Evolutionary conservation across 371 early-diverging fungal genomes (phyloP).

Genomic region (Mortierella sp.): DNA sequence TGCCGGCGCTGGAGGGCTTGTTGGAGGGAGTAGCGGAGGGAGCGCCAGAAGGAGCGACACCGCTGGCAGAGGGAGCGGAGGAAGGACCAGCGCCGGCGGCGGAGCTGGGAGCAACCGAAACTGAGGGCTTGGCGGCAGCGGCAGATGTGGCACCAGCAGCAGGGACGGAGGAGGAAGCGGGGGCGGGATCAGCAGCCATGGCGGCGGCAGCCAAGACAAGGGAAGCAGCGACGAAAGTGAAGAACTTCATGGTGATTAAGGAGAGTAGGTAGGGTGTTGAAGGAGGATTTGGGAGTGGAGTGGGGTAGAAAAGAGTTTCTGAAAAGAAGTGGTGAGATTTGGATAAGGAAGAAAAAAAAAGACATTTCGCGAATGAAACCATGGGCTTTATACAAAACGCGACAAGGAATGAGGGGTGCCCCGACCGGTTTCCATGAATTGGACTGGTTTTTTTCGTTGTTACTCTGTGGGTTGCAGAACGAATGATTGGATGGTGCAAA

Average conservation of each 20-base stretch:
- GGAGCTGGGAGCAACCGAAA: no score
- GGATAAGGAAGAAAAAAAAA: background rate
- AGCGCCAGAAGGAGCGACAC: background rate
- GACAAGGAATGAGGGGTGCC: no score
- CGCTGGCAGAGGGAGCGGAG: background rate
- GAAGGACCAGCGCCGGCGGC: background rate
- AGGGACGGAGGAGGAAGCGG: background rate
- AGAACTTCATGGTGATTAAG: conserved; percentile 21
- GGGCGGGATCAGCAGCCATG: conserved; percentile 3
- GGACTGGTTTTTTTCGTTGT: no score
- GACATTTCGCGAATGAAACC: background rate
- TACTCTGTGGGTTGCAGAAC: no score
- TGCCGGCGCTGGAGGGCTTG: background rate
- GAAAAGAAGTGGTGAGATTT: background rate
- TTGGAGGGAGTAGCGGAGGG: background rate
- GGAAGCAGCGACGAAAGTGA: conserved; percentile 11
- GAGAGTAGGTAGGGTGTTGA: background rate
- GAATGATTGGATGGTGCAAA: no score
- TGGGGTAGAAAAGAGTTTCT: background rate
- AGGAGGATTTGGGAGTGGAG: background rate
- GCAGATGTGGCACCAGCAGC: no score
- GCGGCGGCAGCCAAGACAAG: conserved; percentile 8
- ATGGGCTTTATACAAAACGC: background rate
- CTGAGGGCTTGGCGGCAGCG: background rate
- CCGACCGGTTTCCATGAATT: no score